Conservation (phyloP, 805 yeast genomes). For the Candida qinlingensis region DNA sequence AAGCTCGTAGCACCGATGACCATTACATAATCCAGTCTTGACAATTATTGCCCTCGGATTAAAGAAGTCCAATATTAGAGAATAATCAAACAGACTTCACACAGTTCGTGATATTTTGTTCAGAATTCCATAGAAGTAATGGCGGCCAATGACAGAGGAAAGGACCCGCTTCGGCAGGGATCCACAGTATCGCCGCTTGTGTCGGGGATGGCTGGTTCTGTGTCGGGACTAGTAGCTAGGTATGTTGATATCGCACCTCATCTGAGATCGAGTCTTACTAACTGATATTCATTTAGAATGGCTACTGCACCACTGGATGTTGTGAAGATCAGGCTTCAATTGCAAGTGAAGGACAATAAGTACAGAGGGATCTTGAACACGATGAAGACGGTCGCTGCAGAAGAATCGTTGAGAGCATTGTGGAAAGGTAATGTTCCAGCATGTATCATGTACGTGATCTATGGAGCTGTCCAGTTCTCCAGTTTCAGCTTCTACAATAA, state of each 20-base stretch:
- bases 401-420: conserved; percentile 72
- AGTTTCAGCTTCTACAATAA: conserved; percentile 54
- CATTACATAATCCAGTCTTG: no score
- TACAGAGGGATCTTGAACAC: conserved; percentile 35
- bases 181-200: conserved; percentile 35
- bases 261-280: background rate
- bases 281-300: conserved; percentile 32
- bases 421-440: conserved; percentile 98
- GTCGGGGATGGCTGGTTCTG: conserved; percentile 41
- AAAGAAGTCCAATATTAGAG: no score
- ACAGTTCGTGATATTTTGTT: background rate
- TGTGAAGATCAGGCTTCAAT: conserved; percentile 68
- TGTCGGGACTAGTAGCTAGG: conserved; percentile 39
- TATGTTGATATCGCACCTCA: conserved; percentile 8
- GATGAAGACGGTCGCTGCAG: conserved; percentile 36
- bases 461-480: conserved; percentile 83
- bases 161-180: conserved; percentile 41
- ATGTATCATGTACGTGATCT: conserved; percentile 72
- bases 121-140: background rate
- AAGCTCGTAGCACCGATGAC: no score
- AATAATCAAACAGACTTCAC: no score
- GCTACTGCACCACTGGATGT: conserved; percentile 76
- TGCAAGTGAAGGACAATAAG: conserved; percentile 35
- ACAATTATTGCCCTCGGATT: no score
- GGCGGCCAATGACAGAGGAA: conserved; percentile 4